Conservation (phyloP, 192 early-diverging fungal genomes). For the Coemansia biformis region DNA sequence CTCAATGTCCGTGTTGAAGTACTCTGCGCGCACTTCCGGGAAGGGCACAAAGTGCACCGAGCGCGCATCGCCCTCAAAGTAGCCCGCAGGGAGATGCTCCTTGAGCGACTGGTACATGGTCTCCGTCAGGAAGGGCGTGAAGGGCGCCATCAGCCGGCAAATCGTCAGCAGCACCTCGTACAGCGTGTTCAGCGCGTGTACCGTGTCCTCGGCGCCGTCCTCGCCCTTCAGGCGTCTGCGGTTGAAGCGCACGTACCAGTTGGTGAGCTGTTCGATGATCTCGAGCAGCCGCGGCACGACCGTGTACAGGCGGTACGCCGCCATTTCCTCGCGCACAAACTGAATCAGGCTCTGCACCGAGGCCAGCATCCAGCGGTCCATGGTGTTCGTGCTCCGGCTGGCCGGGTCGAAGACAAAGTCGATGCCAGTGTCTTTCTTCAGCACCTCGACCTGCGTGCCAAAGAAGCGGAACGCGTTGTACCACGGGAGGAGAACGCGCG, state of each 20-base stretch:
- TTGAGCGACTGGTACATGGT: conserved; percentile 95
- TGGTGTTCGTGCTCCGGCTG: conserved; percentile 77
- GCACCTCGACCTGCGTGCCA: conserved; percentile 76
- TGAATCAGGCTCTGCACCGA: conserved; percentile 89
- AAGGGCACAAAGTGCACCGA: conserved; percentile 93
- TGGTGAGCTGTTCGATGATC: conserved; percentile 91
- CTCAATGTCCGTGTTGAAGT: conserved; percentile 96
- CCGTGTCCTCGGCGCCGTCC: conserved; percentile 79
- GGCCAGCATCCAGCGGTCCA: conserved; percentile 98
- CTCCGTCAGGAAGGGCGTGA: conserved; percentile 96
- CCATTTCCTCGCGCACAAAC: conserved; percentile 92
- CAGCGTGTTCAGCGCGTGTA: conserved; percentile 84
- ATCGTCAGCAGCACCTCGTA: conserved; percentile 94
- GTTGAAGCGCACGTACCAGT: conserved; percentile 99
- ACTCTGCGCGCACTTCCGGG: conserved; percentile 88
- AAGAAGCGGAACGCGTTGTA: conserved; percentile 99
- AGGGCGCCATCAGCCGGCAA: conserved; percentile 87
- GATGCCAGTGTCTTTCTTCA: conserved; percentile 72
- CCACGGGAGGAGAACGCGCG: conserved; percentile 96
- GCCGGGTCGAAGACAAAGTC: conserved; percentile 79
- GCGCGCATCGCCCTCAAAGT: conserved; percentile 64
- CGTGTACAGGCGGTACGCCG: conserved; percentile 93
- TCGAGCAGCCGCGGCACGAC: conserved; percentile 87
- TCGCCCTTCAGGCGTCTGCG: conserved; percentile 96
- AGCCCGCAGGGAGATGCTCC: conserved; percentile 59